A percentile compares a stretch with the other conserved stretches of the same genome.
phyloP scores from a whole-genome alignment of 129 eudicot genomes.

The Tagetes patula region DNA sequence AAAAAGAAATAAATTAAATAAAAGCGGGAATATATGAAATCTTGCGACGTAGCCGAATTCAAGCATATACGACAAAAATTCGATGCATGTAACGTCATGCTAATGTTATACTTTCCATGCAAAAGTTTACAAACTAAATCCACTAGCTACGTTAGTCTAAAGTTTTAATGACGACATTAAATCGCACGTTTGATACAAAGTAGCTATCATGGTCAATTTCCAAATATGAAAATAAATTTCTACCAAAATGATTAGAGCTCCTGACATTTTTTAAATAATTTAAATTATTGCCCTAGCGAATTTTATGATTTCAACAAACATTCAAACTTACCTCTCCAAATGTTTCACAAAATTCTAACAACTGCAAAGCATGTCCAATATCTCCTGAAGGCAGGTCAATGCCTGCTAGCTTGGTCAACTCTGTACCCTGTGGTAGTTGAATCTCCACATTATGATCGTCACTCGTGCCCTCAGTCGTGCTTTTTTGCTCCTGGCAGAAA shows the following conservation, averaged over 20 bases:
- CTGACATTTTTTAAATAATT: neutral
- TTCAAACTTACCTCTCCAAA: conserved; percentile 57
- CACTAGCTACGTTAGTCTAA: neutral
- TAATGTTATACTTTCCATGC: neutral
- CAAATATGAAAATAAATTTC: conserved; percentile 8
- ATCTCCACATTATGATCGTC: conserved; percentile 30
- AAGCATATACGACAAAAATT: neutral
- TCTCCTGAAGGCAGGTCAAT: conserved; percentile 55
- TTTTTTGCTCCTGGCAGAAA: conserved; percentile 27
- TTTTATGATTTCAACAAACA: conserved; percentile 9
- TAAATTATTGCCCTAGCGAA: neutral
- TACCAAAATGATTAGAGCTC: conserved; percentile 3
- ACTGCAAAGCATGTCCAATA: conserved; percentile 64
- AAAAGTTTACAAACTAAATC: conserved; percentile 20
- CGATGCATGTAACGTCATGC: conserved; percentile 1
- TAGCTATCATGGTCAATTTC: conserved; percentile 5
- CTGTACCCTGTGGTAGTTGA: conserved; percentile 48
- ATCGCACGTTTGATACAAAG: neutral
- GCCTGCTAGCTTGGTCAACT: conserved; percentile 43
- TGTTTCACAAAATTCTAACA: conserved; percentile 56
- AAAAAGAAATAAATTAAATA: neutral
- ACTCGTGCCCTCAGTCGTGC: conserved; percentile 12
- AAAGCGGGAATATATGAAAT: neutral
- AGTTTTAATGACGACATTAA: neutral
- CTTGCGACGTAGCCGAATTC: neutral